phyloP scores from a whole-genome alignment of 208 protist genomes.

The Crithidia fasciculata region DNA sequence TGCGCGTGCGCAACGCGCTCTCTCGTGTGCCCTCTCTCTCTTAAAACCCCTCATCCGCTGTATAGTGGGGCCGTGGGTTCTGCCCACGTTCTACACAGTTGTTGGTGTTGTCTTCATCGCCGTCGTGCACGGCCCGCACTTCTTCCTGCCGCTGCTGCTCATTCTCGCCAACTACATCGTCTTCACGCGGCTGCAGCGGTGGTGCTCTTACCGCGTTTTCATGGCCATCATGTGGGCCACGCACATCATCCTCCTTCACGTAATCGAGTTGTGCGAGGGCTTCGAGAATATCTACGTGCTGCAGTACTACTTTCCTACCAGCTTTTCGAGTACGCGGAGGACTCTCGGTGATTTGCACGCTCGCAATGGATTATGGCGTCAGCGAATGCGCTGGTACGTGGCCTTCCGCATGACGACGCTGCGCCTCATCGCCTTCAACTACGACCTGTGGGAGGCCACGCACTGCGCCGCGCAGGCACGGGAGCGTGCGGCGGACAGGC shows the following conservation, averaged over 20 bases:
- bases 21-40: no score
- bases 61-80: not conserved
- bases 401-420: conserved; percentile 80
- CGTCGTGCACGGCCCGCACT: conserved; percentile 39
- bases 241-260: conserved; percentile 46
- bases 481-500: conserved; percentile 36
- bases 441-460: conserved; percentile 58
- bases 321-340: not conserved
- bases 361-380: conserved; percentile 4
- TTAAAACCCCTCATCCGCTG: no score
- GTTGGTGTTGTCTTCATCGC: conserved; percentile 31
- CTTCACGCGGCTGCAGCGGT: conserved; percentile 45
- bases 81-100: not conserved
- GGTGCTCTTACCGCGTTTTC: conserved; percentile 50
- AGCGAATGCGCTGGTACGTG: conserved; percentile 60
- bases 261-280: conserved; percentile 27
- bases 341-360: not conserved
- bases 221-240: conserved; percentile 57
- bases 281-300: conserved; percentile 36
- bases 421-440: conserved; percentile 86
- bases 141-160: conserved; percentile 36
- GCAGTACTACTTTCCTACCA: conserved; percentile 20
- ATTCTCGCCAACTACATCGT: conserved; percentile 46
- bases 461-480: conserved; percentile 18
- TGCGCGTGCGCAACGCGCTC: no score